Percentiles rank a stretch among this genome's conserved stretches.
Conservation (phyloP, 495 filamentous ascomycete genomes). For the Talaromyces proteolyticus region DNA sequence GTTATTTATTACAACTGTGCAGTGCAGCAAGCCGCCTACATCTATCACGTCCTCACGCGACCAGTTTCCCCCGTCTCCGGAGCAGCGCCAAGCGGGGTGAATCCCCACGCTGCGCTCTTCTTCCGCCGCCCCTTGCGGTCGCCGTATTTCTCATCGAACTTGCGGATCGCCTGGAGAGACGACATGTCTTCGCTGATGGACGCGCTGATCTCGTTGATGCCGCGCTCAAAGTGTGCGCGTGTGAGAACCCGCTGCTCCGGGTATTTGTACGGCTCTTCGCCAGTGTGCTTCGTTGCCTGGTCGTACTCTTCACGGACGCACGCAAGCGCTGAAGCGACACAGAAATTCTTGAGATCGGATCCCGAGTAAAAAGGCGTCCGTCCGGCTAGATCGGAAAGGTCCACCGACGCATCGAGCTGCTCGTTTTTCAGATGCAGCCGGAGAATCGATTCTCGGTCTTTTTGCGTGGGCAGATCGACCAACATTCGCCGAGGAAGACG, state of each 20-base stretch:
- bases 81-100: constrained; percentile 21
- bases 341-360: constrained; percentile 92
- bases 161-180: constrained; percentile 74
- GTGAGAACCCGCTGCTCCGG: constrained; percentile 62
- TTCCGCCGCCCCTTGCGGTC: constrained; percentile 72
- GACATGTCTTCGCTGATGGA: constrained; percentile 96
- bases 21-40: neutral
- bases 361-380: constrained; percentile 91
- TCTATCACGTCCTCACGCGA: constrained; percentile 32
- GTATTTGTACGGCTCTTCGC: constrained; percentile 48
- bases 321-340: constrained; percentile 82
- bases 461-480: constrained; percentile 76
- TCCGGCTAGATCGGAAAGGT: constrained; percentile 61
- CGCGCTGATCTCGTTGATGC: constrained; percentile 82
- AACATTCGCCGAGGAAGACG: constrained; percentile 75
- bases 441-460: constrained; percentile 75
- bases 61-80: constrained; percentile 23
- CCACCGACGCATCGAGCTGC: constrained; percentile 59
- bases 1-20: too few relatives aligned
- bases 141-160: constrained; percentile 95
- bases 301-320: constrained; percentile 83
- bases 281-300: constrained; percentile 44
- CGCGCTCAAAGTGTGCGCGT: constrained; percentile 72
- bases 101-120: constrained; percentile 46
- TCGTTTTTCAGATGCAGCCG: constrained; percentile 82